These are phyloP conservation scores for Ettlia oleoabundans DNA, from an alignment of 139 green algal species.

Conservation along the genomic window DNA sequence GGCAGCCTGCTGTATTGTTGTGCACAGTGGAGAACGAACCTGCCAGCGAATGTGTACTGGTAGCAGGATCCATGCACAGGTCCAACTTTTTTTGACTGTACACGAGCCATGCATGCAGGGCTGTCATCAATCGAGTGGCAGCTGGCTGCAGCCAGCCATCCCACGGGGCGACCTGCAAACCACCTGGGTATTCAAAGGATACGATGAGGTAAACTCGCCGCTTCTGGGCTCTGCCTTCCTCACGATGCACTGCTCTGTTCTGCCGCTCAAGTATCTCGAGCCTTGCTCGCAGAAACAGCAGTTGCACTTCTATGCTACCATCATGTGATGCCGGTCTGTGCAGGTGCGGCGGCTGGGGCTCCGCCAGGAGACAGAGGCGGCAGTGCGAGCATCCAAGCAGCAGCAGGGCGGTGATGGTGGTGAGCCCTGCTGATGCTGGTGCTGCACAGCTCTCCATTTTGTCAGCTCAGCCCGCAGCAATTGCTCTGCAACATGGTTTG, in stretches of 20 bases:
- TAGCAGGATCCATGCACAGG: too few relatives aligned
- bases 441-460: neutral
- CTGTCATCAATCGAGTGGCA: neutral
- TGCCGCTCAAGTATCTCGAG: too few relatives aligned
- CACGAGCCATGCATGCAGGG: too few relatives aligned
- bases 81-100: too few relatives aligned
- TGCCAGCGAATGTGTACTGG: too few relatives aligned
- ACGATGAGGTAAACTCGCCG: conserved; percentile 79
- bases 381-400: conserved; percentile 52
- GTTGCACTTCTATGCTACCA: neutral
- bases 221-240: neutral
- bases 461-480: neutral
- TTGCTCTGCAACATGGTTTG: too few relatives aligned
- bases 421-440: neutral
- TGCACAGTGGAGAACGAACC: too few relatives aligned
- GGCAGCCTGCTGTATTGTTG: too few relatives aligned
- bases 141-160: conserved; percentile 45
- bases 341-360: conserved; percentile 81
- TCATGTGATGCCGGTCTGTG: neutral
- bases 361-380: conserved; percentile 73
- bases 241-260: too few relatives aligned
- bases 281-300: neutral
- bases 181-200: conserved; percentile 92
- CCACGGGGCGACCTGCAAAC: conserved; percentile 77
- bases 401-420: neutral